These are phyloP conservation scores for Acer yangbiense DNA, from an alignment of 345 rosid genomes.

Conservation along the genomic window DNA sequence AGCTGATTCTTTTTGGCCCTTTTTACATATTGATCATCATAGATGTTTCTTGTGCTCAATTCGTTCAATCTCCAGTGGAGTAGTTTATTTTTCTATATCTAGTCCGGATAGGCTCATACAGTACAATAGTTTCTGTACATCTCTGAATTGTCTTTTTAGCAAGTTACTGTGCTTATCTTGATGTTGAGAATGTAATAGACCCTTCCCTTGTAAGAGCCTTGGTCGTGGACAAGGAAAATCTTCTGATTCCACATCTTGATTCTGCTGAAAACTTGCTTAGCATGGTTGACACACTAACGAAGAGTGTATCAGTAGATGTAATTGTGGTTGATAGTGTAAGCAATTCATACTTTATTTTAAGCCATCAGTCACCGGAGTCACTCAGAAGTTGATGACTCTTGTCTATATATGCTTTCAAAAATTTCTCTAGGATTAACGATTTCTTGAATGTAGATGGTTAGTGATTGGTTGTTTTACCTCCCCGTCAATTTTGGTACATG, in stretches of 20 bases:
- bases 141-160: slow-evolving; percentile 19
- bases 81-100: not conserved
- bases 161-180: slow-evolving; percentile 95
- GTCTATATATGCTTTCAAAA: not conserved
- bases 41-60: not conserved
- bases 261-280: slow-evolving; percentile 88
- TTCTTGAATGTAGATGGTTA: not conserved
- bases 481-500: slow-evolving; percentile 6
- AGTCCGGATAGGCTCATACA: not conserved
- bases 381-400: not conserved
- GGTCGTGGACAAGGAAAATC: slow-evolving; percentile 73
- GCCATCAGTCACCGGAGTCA: not conserved
- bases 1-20: not conserved
- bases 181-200: slow-evolving; percentile 90
- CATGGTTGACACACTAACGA: slow-evolving; percentile 70
- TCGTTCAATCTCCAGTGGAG: not conserved
- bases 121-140: slow-evolving; percentile 7
- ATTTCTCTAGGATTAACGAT: not conserved
- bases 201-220: slow-evolving; percentile 72
- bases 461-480: not conserved
- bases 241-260: slow-evolving; percentile 75
- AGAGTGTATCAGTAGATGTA: slow-evolving; percentile 82
- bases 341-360: slow-evolving; percentile 2
- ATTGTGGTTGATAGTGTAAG: slow-evolving; percentile 97
- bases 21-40: slow-evolving; percentile 1